Evolutionary conservation across 805 yeast species (phyloP), one percentile per base, ranked within the genome.

Genomic region (Yamadazyma sp.): DNA sequence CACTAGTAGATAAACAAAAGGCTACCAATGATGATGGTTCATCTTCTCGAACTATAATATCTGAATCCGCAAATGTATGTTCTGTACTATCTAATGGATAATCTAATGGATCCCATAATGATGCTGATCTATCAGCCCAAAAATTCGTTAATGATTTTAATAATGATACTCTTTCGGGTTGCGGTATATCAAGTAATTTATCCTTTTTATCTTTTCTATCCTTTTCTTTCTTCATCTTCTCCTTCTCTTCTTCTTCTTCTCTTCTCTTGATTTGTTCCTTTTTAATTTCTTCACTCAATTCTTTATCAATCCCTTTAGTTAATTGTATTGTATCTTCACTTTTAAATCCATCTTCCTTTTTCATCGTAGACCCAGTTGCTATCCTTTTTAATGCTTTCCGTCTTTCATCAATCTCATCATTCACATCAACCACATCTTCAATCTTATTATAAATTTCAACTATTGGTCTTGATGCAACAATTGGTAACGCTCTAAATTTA

Each of bases 41-140:
- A 56, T 87, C 96, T 50, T 93, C 99, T 33, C 98, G 68, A 7
- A 93, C 91, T 39, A 93, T 81, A 14, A 93, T 95, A 56, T 86
- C 87, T 6, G 95, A 86, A 53, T 94, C 98, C 13, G 86, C 87
- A 65, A 93, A 93, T 1, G 91, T 77, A 55, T 93, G 98, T 53
- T 93, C 98, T 0, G 82, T 73, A 0, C 88, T 73, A 26, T 63
- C 72, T 36, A 89, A 67, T 1, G 98, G 96, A 58, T 88, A 89
- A 13, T 76, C 82, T 22, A 93, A 65, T 0, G 96, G 95, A 45
- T 86, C 88, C 98, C 98, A 94, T 14, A 93, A 70, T 1, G 94
- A 82, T 0, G 97, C 93, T 1, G 98, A 86, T 50, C 98, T 68
- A 60, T 93, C 98, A 1, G 97, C 97, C 98, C 98, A 93, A 58